These are phyloP conservation scores for Ceratocystis diversiconidia DNA, from an alignment of 2,329 filamentous ascomycete genomes.

Conservation along the genomic window DNA sequence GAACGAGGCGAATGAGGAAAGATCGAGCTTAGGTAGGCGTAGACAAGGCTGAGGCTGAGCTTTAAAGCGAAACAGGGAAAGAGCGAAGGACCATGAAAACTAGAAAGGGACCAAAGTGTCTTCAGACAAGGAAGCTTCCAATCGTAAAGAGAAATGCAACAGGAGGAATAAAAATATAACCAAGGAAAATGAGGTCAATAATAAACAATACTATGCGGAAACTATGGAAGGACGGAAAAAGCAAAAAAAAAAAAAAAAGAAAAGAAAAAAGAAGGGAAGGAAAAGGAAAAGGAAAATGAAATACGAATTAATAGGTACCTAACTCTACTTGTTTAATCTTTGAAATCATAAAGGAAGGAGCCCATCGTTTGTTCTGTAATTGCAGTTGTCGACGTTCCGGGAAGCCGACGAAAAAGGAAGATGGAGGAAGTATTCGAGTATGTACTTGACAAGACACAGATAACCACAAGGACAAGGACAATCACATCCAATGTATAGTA, in stretches of 20 bases:
- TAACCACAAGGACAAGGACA: background rate
- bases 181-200: background rate
- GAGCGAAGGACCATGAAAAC: background rate
- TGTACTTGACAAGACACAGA: background rate
- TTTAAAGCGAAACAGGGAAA: background rate
- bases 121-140: background rate
- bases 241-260: background rate
- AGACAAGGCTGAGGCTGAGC: background rate
- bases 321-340: background rate
- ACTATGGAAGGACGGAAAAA: no score
- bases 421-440: background rate
- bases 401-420: background rate
- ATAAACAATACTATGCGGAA: no score
- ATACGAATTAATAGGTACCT: background rate
- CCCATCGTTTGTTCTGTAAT: background rate
- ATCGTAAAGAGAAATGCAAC: background rate
- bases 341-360: background rate
- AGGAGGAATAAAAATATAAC: background rate
- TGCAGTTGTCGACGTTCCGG: background rate
- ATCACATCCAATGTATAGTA: background rate
- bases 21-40: background rate
- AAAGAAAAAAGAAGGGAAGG: background rate
- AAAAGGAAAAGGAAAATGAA: background rate
- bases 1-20: background rate
- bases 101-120: background rate